Conservation (phyloP, 805 yeast genomes). For the Schwanniomyces pseudopolymorphus region DNA sequence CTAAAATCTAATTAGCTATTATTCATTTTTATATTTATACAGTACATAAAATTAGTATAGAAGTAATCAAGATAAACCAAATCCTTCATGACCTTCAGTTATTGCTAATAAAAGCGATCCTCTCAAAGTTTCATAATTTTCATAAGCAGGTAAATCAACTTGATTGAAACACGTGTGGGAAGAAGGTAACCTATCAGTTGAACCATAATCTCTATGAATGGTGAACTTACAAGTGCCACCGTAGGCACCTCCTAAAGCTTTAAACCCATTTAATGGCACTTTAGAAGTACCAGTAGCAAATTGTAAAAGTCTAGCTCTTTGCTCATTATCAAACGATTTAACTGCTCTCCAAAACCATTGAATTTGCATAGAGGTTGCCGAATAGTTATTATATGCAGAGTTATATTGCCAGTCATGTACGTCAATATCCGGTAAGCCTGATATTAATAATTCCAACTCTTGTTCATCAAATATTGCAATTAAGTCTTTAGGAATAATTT, state of each 20-base stretch:
- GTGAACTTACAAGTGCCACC: conserved; percentile 83
- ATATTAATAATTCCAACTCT: conserved; percentile 86
- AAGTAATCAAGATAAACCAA: conserved; percentile 70
- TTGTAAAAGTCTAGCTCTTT: conserved; percentile 88
- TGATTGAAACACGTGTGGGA: conserved; percentile 98
- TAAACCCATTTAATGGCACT: conserved; percentile 93
- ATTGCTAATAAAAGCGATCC: conserved; percentile 80
- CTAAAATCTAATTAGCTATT: not conserved
- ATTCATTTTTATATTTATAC: not conserved
- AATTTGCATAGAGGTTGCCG: conserved; percentile 79
- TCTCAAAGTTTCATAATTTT: conserved; percentile 80
- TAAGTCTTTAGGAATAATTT: conserved; percentile 79
- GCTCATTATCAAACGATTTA: conserved; percentile 88
- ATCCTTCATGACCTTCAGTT: conserved; percentile 94
- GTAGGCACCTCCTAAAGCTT: conserved; percentile 76
- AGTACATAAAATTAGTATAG: not conserved
- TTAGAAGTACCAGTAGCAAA: conserved; percentile 97
- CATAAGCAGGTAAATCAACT: conserved; percentile 90
- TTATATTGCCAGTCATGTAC: conserved; percentile 95
- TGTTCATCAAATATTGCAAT: conserved; percentile 91
- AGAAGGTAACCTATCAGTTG: conserved; percentile 83
- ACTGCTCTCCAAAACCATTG: conserved; percentile 99
- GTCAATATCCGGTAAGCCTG: conserved; percentile 95
- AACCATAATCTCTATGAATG: conserved; percentile 86
- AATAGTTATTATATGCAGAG: conserved; percentile 77